These are phyloP conservation scores for Antitrichia curtipendula DNA, from an alignment of 225 moss, liverwort and hornwort species.

Conservation along the genomic window DNA sequence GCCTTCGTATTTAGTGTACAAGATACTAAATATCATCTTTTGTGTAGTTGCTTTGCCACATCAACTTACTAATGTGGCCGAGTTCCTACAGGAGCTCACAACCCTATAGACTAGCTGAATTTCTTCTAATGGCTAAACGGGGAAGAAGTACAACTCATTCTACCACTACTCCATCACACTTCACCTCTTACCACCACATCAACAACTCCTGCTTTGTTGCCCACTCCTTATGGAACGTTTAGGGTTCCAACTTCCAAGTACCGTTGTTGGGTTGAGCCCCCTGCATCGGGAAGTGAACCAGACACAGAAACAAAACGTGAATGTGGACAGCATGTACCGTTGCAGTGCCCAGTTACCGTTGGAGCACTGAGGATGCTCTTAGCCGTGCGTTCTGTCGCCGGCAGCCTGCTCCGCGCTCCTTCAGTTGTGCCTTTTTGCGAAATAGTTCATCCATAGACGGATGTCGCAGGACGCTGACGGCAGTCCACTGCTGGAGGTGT, in stretches of 20 bases:
- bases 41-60: too few relatives aligned
- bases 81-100: too few relatives aligned
- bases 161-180: rapidly evolving
- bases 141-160: too few relatives aligned
- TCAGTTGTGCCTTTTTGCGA: neutral
- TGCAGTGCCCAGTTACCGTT: neutral
- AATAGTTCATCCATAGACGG: neutral
- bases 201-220: rapidly evolving
- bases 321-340: neutral
- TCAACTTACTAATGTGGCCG: too few relatives aligned
- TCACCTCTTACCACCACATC: neutral
- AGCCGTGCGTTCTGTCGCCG: neutral
- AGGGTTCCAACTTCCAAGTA: neutral
- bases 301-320: too few relatives aligned
- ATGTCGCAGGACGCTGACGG: neutral
- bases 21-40: too few relatives aligned
- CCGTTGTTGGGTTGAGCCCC: rapidly evolving
- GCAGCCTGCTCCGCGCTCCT: neutral
- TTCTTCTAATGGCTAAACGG: too few relatives aligned
- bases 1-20: too few relatives aligned
- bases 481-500: neutral
- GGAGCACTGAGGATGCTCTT: neutral
- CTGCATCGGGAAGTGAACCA: neutral
- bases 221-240: too few relatives aligned
- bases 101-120: too few relatives aligned